These are phyloP conservation scores for Jackrogersella multiformis DNA, from an alignment of 495 filamentous ascomycete genomes.

Conservation along the genomic window DNA sequence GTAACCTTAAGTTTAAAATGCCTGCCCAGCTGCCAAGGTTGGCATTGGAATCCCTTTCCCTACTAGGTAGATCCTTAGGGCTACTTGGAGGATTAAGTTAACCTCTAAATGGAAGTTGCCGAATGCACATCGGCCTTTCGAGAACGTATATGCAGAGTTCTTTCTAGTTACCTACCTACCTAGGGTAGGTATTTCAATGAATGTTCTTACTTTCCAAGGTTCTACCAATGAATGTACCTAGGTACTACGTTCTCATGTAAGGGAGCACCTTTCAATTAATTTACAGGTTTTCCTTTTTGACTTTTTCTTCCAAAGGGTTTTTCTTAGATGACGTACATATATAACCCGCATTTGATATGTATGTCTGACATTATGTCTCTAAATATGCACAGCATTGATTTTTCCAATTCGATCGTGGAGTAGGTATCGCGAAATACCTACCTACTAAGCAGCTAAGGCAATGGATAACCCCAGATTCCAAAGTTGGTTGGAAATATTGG, in stretches of 20 bases:
- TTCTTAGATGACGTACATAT: too few species aligned
- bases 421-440: constrained; percentile 1
- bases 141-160: neutral
- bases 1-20: too few species aligned
- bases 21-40: too few species aligned
- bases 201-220: neutral
- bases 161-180: constrained; percentile 11
- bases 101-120: neutral
- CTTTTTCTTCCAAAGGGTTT: too few species aligned
- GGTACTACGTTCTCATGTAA: too few species aligned
- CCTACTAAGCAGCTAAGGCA: neutral
- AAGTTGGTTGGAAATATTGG: constrained; percentile 6
- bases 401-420: neutral
- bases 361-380: neutral
- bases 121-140: constrained; percentile 1
- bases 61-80: too few species aligned
- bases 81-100: constrained; percentile 4
- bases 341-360: neutral
- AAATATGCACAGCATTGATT: constrained; percentile 2
- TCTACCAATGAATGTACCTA: neutral
- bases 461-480: constrained; percentile 28
- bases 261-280: too few species aligned
- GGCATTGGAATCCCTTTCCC: too few species aligned
- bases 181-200: constrained; percentile 4
- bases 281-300: too few species aligned